Conservation (phyloP, 1,284 basidiomycete genomes). For the Naganishia liquefaciens region DNA sequence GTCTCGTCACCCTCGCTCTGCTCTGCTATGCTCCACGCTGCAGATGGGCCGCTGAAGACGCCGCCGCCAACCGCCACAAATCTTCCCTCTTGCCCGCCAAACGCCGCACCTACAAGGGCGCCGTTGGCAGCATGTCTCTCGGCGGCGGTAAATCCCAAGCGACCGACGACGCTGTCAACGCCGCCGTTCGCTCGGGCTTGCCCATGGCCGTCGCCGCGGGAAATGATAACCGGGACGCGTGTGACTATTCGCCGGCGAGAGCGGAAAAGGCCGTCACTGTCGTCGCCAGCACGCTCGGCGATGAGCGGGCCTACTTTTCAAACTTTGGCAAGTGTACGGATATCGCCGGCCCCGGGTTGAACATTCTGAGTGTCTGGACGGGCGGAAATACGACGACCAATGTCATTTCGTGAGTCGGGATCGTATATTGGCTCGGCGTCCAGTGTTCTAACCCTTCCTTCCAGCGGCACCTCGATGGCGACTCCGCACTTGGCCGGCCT, state of each 20-base stretch:
- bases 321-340: constrained; percentile 78
- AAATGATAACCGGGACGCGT: constrained; percentile 65
- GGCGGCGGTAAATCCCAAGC: constrained; percentile 91
- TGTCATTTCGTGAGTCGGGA: constrained; percentile 63
- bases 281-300: constrained; percentile 75
- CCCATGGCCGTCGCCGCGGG: constrained; percentile 96
- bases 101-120: constrained; percentile 72
- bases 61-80: constrained; percentile 61
- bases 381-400: constrained; percentile 62
- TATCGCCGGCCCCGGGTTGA: constrained; percentile 77
- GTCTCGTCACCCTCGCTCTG: not conserved
- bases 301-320: constrained; percentile 86
- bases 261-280: constrained; percentile 78
- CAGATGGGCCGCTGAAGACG: constrained; percentile 71
- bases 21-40: not conserved
- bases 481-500: constrained; percentile 65
- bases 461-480: constrained; percentile 61
- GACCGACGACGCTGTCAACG: constrained; percentile 82
- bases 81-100: constrained; percentile 54
- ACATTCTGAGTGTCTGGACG: constrained; percentile 77
- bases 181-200: constrained; percentile 77
- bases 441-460: not conserved
- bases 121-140: constrained; percentile 78
- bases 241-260: constrained; percentile 77
- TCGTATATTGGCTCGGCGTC: not conserved